These are phyloP conservation scores for Allium fistulosum DNA, from an alignment of 106 monocot species.

Conservation along the genomic window DNA sequence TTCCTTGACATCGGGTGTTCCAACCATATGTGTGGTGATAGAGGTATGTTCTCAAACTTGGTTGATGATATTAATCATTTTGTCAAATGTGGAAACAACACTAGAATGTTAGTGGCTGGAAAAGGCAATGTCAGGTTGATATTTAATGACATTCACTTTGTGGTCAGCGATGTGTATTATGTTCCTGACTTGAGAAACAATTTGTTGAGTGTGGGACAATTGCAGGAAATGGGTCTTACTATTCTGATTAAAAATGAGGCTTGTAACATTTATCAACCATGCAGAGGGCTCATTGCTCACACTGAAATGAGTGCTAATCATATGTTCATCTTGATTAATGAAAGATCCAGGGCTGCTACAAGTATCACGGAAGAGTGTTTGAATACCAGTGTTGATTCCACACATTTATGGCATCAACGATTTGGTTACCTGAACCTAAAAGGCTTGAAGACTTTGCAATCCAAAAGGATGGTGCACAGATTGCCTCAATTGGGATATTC, in stretches of 20 bases:
- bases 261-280: neutral
- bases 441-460: neutral
- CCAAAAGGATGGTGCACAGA: neutral
- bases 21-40: neutral
- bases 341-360: neutral
- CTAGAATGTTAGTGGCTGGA: neutral
- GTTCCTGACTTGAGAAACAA: neutral
- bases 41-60: neutral
- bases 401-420: neutral
- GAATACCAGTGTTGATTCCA: neutral
- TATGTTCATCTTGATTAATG: neutral
- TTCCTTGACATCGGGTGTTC: neutral
- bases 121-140: neutral
- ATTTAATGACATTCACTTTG: neutral
- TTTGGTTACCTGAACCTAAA: neutral
- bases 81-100: neutral
- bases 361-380: neutral
- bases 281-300: neutral
- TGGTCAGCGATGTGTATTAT: neutral
- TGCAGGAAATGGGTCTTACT: neutral
- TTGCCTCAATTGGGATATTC: neutral
- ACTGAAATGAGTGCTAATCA: neutral
- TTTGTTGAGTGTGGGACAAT: neutral
- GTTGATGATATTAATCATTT: neutral
- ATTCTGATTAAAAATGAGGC: neutral